A percentile compares a stretch with the other conserved stretches of the same genome.
phyloP scores from a whole-genome alignment of 371 early-diverging fungal genomes.

The Syncephalastrum monosporum region DNA sequence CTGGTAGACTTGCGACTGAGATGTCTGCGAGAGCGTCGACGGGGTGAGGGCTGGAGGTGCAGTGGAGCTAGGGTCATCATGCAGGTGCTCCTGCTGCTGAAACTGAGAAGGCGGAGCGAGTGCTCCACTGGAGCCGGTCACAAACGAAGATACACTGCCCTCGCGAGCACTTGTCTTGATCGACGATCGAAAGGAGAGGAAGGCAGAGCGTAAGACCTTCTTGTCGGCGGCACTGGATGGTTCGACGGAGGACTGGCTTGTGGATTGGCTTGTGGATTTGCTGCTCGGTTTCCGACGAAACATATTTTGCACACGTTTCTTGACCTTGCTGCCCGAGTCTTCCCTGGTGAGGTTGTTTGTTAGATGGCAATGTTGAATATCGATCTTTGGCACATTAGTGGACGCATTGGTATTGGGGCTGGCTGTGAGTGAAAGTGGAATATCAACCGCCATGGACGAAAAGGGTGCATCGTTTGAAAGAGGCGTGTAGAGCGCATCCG shows the following conservation, averaged over 20 bases:
- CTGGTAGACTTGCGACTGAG: not conserved
- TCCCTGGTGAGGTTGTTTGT: not conserved
- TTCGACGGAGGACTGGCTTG: too few relatives aligned
- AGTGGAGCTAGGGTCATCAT: too few relatives aligned
- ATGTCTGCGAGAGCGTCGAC: not conserved
- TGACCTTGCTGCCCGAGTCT: not conserved
- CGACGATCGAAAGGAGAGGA: too few relatives aligned
- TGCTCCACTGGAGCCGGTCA: too few relatives aligned
- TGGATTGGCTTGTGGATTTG: too few relatives aligned
- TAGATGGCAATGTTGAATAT: too few relatives aligned
- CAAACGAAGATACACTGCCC: too few relatives aligned
- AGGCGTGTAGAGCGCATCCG: conserved; percentile 6
- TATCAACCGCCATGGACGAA: conserved; percentile 6
- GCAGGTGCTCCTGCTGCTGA: too few relatives aligned
- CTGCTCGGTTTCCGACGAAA: conserved; percentile 1
- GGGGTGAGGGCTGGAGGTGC: not conserved
- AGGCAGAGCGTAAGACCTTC: too few relatives aligned
- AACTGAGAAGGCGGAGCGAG: too few relatives aligned
- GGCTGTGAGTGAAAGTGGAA: not conserved
- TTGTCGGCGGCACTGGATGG: too few relatives aligned
- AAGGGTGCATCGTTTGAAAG: not conserved
- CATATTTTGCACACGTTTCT: not conserved
- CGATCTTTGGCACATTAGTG: not conserved
- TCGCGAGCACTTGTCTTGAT: too few relatives aligned
- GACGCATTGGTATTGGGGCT: not conserved